phyloP scores from a whole-genome alignment of 306 rosid genomes.

The Prinsepia uniflora region DNA sequence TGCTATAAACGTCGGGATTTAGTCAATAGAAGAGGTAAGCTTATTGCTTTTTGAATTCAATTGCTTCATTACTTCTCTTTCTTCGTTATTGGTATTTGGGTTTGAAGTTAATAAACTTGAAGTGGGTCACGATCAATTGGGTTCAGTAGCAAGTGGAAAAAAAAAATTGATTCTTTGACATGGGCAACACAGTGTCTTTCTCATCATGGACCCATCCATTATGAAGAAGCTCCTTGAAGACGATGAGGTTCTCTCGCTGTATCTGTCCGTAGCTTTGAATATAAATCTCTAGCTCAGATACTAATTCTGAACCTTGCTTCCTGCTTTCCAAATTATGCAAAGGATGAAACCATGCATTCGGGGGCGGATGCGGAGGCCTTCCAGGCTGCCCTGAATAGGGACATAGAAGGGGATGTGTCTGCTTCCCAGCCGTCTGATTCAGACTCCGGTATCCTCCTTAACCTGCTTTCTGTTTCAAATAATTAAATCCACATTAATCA shows the following conservation, averaged over 20 bases:
- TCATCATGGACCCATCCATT: conserved; percentile 73
- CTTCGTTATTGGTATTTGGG: background rate
- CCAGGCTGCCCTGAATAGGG: conserved; percentile 77
- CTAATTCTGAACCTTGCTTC: background rate
- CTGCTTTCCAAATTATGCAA: conserved; percentile 17
- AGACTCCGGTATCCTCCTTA: conserved; percentile 39
- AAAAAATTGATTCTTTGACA: background rate
- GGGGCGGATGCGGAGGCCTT: conserved; percentile 87
- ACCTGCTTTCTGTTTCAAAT: too few relatives aligned
- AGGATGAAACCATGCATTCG: conserved; percentile 90
- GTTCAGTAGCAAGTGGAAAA: background rate
- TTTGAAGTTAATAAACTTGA: background rate
- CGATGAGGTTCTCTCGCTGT: conserved; percentile 58
- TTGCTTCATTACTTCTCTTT: background rate
- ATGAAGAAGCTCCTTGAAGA: conserved; percentile 93
- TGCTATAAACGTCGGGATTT: background rate
- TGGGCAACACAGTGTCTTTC: background rate
- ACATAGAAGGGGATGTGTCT: conserved; percentile 63
- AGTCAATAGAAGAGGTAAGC: background rate
- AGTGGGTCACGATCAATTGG: background rate
- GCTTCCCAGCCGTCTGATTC: conserved; percentile 54
- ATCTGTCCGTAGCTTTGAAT: conserved; percentile 12
- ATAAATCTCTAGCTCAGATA: background rate
- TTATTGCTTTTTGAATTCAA: background rate
- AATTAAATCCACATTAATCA: background rate